A percentile compares a stretch with the other conserved stretches of the same genome.
Evolutionary conservation across 73 alveolate genomes (phyloP).

Genomic region (Tetrahymena elliotti): DNA sequence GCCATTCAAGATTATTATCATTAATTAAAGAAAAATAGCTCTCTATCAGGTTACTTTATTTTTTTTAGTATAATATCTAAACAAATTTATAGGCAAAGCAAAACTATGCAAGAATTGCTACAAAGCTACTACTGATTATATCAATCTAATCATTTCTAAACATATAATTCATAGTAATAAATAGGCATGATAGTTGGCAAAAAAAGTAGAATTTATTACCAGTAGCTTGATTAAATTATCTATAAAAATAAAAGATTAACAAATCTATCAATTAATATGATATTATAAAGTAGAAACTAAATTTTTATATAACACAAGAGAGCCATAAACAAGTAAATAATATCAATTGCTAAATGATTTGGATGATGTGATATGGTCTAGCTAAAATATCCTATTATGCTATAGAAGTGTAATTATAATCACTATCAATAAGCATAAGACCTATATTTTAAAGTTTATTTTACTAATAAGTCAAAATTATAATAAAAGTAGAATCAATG

Average conservation of each 20-base stretch:
- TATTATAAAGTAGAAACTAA: neutral
- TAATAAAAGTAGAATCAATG: no score
- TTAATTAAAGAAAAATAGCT: neutral
- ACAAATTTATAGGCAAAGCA: neutral
- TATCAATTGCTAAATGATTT: neutral
- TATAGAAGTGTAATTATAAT: neutral
- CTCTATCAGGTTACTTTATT: neutral
- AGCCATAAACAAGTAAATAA: neutral
- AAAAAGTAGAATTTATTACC: neutral
- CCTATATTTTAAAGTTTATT: neutral
- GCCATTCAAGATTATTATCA: neutral
- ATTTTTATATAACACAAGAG: neutral
- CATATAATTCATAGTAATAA: neutral
- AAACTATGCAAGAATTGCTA: neutral
- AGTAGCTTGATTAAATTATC: neutral
- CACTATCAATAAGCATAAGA: neutral
- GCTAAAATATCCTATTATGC: neutral
- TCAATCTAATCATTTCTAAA: neutral
- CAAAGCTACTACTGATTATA: no score
- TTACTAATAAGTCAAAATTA: no score
- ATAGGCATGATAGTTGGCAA: neutral
- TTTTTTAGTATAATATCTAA: no score
- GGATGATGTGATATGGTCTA: neutral
- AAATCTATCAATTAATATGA: neutral
- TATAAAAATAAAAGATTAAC: neutral